A percentile compares a stretch with the other conserved stretches of the same genome.
Conservation (phyloP, 2,329 filamentous ascomycete species). For the Colletotrichum aenigma region DNA sequence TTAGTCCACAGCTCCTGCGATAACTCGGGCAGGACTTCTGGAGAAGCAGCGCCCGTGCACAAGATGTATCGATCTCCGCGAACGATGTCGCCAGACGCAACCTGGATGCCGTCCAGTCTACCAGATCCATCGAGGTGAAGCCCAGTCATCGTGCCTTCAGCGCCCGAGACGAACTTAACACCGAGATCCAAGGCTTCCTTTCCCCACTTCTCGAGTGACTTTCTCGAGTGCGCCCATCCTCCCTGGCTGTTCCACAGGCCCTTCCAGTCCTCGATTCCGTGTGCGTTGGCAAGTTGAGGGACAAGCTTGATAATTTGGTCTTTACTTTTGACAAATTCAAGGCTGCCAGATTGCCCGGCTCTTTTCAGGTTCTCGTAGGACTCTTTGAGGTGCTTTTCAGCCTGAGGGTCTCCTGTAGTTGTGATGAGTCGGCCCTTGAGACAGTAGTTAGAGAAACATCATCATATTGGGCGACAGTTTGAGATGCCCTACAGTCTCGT, state of each 20-base stretch:
- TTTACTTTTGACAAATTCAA: constrained; percentile 2
- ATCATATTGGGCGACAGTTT: not conserved
- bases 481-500: constrained; percentile 15
- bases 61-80: constrained; percentile 1
- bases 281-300: not conserved
- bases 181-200: not conserved
- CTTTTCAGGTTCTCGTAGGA: constrained; percentile 12
- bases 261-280: constrained; percentile 12
- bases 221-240: constrained; percentile 5
- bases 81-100: not conserved
- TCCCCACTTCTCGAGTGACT: constrained; percentile 1
- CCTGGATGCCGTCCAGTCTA: not conserved
- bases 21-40: not conserved
- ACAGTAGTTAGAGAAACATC: not conserved
- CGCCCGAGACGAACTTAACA: not conserved
- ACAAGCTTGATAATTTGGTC: constrained; percentile 9
- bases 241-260: constrained; percentile 15
- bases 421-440: constrained; percentile 14
- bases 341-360: not conserved
- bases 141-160: constrained; percentile 3
- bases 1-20: constrained; percentile 10
- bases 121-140: not conserved
- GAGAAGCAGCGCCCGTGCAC: constrained; percentile 7
- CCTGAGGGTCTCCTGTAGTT: constrained; percentile 1
- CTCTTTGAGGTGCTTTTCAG: constrained; percentile 15